Percentiles rank a stretch among this genome's conserved stretches.
Conservation (phyloP, 2,329 filamentous ascomycete genomes). For the Camptophora hylomeconis region DNA sequence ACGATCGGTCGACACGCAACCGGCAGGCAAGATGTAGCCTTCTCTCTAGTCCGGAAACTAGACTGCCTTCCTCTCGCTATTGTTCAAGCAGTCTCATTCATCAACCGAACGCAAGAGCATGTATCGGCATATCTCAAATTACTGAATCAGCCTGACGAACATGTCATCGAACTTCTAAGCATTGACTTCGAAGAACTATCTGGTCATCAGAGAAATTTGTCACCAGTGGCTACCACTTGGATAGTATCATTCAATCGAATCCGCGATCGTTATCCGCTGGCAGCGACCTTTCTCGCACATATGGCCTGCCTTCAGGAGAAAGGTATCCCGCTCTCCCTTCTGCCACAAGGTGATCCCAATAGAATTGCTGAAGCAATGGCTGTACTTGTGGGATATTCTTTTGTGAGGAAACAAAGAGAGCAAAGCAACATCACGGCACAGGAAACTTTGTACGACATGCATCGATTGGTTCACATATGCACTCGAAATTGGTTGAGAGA, state of each 20-base stretch:
- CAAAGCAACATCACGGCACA: too few relatives aligned
- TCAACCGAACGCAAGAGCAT: conserved; percentile 16
- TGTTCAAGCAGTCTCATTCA: conserved; percentile 20
- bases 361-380: conserved; percentile 20
- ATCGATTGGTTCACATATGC: conserved; percentile 23
- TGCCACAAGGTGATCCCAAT: conserved; percentile 13
- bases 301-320: conserved; percentile 21
- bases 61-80: conserved; percentile 21
- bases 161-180: conserved; percentile 20
- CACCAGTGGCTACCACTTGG: conserved; percentile 26
- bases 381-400: conserved; percentile 21
- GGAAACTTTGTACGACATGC: conserved; percentile 16
- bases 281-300: conserved; percentile 23
- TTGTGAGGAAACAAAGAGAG: conserved; percentile 17
- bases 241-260: conserved; percentile 25
- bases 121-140: conserved; percentile 9
- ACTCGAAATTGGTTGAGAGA: conserved; percentile 21
- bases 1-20: too few relatives aligned
- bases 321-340: conserved; percentile 22
- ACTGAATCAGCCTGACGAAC: conserved; percentile 15
- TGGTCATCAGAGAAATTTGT: conserved; percentile 19
- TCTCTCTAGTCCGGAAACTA: conserved; percentile 10
- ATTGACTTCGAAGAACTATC: conserved; percentile 21
- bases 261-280: conserved; percentile 17
- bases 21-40: too few relatives aligned